These are phyloP conservation scores for Psilocybe tampanensis DNA, from an alignment of 768 basidiomycete species.

Conservation along the genomic window DNA sequence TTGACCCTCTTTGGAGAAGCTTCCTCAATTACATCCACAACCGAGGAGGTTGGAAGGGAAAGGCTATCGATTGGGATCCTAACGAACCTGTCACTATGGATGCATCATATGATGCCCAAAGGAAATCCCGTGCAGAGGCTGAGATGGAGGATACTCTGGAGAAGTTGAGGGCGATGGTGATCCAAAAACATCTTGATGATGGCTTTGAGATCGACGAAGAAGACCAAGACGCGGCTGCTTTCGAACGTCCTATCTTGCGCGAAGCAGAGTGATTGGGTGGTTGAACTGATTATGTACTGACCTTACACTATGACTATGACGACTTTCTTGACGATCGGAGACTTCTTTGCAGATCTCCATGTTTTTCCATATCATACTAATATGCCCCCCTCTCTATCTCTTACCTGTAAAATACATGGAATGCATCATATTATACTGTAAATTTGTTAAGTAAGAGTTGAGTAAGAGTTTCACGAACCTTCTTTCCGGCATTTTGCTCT, in stretches of 20 bases:
- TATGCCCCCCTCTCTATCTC: no score
- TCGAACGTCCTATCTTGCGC: constrained; percentile 33
- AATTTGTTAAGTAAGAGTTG: no score
- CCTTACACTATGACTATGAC: no score
- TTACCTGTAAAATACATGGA: no score
- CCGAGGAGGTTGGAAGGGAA: constrained; percentile 56
- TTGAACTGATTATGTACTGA: background rate
- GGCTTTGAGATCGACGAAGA: constrained; percentile 30
- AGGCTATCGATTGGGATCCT: constrained; percentile 35
- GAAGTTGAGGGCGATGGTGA: constrained; percentile 34
- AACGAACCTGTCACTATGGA: constrained; percentile 28
- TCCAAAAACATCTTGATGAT: constrained; percentile 29
- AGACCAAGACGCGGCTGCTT: constrained; percentile 26
- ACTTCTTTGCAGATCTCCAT: background rate
- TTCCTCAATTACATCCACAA: constrained; percentile 60
- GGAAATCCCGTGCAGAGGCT: constrained; percentile 26
- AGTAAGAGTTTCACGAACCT: no score
- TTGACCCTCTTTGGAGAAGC: constrained; percentile 60
- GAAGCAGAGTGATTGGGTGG: constrained; percentile 29
- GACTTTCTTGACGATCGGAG: background rate
- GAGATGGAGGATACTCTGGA: constrained; percentile 42
- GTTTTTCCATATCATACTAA: background rate
- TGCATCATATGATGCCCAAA: constrained; percentile 33
- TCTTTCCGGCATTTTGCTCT: no score
- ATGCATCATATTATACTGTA: no score